Base-by-base conservation (phyloP, 129 eudicot species). In the Flaveria ramosissima region DNA sequence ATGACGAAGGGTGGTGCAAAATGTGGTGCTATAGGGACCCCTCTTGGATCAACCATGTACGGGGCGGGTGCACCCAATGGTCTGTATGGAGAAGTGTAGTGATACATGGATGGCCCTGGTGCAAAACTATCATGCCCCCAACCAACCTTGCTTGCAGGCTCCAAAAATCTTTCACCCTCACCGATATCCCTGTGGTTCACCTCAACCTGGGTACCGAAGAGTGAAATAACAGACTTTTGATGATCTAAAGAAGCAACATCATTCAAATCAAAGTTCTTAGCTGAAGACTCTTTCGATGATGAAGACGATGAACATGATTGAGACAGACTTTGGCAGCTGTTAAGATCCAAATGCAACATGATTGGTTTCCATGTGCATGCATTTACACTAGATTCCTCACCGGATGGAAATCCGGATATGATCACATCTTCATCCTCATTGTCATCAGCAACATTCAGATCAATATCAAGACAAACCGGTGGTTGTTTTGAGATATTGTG, bases 371-470 rank as follows among this genome's bases (percentile, higher is more conserved):
- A 59, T 11, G 65, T 7, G 36, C 32, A 17, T 59, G 65, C 65
- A 59, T 59, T 15, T 23, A 59, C 65, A 59, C 65, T 59, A 59
- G 65, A 55, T 7, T 55, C 62, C 20, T 55, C 62, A 23, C 62
- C 26, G 7, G 62, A 55, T 19, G 62, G 62, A 55, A 55, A 27
- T 55, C 82, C 21, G 26, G 80, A 71, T 24, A 66, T 32, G 23
- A 11, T 45, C 16, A 60, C 68, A 8, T 67, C 74, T 46, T 89
- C 4, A 19, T 50, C 77, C 32, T 84, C 86, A 23, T 53, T 77
- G 72, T 70, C 80, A 66, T 84, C 93, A 55, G 86, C 85, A 60
- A 84, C 87, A 79, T 91, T 91, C 74, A 91, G 79, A 83, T 91
- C 97, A 39, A 91, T 41, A 70, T 84, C 81, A 74, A 84, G 88